Evolutionary conservation across 139 green algal species (phyloP).

Genomic region (Chlorella sp.): DNA sequence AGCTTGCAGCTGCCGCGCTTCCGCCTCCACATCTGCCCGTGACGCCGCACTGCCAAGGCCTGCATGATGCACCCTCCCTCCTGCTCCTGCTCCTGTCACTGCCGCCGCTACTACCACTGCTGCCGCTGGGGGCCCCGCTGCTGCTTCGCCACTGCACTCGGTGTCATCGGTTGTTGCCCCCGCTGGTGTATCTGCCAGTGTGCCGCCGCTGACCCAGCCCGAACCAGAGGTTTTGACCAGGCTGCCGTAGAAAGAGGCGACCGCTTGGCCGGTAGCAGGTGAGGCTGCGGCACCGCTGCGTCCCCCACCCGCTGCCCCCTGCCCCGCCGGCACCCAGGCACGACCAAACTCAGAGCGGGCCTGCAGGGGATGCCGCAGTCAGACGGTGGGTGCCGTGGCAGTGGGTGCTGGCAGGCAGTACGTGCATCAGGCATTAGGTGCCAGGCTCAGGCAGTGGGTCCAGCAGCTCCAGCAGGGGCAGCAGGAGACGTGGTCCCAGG

Average conservation of each 20-base stretch:
- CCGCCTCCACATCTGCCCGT: neutral
- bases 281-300: neutral
- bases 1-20: conserved; percentile 12
- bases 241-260: conserved; percentile 17
- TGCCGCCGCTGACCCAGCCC: conserved; percentile 20
- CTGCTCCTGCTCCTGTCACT: neutral
- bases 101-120: neutral
- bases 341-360: conserved; percentile 5
- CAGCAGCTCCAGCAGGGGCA: neutral
- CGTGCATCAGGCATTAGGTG: no score
- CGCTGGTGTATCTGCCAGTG: neutral
- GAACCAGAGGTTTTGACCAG: conserved; percentile 8
- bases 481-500: neutral
- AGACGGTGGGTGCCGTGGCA: neutral
- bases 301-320: neutral
- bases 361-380: neutral
- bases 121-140: neutral
- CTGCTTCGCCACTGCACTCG: neutral
- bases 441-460: no score
- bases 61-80: neutral
- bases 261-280: neutral
- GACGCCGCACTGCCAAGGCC: conserved; percentile 8
- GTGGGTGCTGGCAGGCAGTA: no score
- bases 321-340: neutral
- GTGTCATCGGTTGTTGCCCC: no score